Percentiles rank a stretch among this genome's conserved stretches.
These are phyloP conservation scores for Usnea hakonensis DNA, from an alignment of 495 filamentous ascomycete species.

Conservation along the genomic window DNA sequence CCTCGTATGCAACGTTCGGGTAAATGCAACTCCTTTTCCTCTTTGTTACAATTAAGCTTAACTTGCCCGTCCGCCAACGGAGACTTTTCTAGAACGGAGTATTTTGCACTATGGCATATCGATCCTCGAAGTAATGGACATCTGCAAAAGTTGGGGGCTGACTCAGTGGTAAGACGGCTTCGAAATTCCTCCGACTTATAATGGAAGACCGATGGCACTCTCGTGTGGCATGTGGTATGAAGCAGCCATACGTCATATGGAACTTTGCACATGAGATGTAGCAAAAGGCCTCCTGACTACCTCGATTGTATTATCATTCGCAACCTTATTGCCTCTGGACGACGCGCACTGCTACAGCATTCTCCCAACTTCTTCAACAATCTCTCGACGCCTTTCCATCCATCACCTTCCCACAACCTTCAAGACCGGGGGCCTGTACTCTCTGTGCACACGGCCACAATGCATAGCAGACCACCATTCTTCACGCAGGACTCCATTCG, in stretches of 20 bases:
- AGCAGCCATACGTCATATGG: background rate
- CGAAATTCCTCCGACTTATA: background rate
- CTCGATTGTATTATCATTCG: background rate
- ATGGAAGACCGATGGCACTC: background rate
- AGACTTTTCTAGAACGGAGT: slow-evolving; percentile 2
- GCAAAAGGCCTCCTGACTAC: background rate
- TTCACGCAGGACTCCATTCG: slow-evolving; percentile 5
- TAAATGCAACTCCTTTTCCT: background rate
- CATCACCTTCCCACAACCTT: background rate
- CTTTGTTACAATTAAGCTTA: background rate
- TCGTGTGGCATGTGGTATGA: background rate
- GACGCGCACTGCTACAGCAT: background rate
- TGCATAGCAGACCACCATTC: background rate
- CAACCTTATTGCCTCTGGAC: background rate
- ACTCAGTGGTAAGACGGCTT: background rate
- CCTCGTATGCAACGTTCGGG: background rate
- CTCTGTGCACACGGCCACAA: background rate
- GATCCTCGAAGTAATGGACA: background rate
- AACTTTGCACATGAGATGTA: background rate
- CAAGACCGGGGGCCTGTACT: background rate
- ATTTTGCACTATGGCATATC: slow-evolving; percentile 1
- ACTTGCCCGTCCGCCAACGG: slow-evolving; percentile 3
- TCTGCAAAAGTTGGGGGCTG: background rate
- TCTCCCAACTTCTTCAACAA: background rate
- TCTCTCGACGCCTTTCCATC: background rate